Base-by-base conservation (phyloP, 2,329 filamentous ascomycete species). In the Epichloe hybrida region DNA sequence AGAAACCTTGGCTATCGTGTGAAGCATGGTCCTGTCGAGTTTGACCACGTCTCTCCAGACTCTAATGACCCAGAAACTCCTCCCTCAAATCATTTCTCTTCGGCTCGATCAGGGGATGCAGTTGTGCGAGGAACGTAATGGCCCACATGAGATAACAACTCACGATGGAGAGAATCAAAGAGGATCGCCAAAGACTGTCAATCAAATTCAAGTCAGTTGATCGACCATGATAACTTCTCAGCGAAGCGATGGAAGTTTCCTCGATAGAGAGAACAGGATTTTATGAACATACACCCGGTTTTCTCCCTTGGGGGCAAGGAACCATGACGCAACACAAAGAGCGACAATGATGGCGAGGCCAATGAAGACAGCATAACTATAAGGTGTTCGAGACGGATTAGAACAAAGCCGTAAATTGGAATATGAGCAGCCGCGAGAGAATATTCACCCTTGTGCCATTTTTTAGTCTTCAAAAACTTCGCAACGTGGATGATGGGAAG, bases 111-210 rank as follows among this genome's bases (percentile, higher is more conserved):
- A 98, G 80, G 41, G 93, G 93, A 68, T 98, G 83, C 65, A 90
- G 84, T 74, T 98, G 93, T 54, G 93, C 88, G 53, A 97, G 78
- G 72, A 97, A 95, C 5, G 90, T 95, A 64, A 97, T 88, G 48
- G 88, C 89, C 93, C 93, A 98, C 91, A 98, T 97, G 59, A 97
- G 77, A 72, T 95, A 98, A 75, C 90, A 96, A 69, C 86, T 86
- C 62, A 84, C 78, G 62, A 95, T 87, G 41, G 87, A 85, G 55
- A 97, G 83, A 64, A 97, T 86, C 60, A 97, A 79, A 52, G 89
- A 93, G 48, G 88, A 95, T 62, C 93, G 81, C 89, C 89, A 97
- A 63, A 96, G 81, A 52, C 91, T 97, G 54, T 52, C 11, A n/a
- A 41, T 3, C 15, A n/a, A 13, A 31, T 35, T 15, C 15, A 43